Base-by-base conservation (phyloP, 306 rosid genomes). In the Calophaca sinica region DNA sequence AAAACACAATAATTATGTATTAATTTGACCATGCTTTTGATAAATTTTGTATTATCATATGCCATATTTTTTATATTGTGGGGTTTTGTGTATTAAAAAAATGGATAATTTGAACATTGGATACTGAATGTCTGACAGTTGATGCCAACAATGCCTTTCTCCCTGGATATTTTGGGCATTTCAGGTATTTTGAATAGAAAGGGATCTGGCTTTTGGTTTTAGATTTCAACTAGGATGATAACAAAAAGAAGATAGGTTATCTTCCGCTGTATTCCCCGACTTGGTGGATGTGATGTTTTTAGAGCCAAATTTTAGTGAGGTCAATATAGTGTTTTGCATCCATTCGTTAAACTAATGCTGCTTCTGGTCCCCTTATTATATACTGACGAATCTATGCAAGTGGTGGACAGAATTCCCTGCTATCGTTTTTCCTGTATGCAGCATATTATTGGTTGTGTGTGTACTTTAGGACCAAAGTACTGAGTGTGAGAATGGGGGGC, bases 181-280 rank as follows among this genome's bases (percentile, higher is more conserved):
- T 54, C 61, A 26, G 61, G 11, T 54, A 54, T 54, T 28, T 57
- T 57, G 63, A 29, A 28, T 57, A 29, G 14, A 31, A 29, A 29
- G 29, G 63, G 59, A 13, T 52, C 10, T 51, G 57, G 59, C 59
- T 52, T 58, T 58, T 29, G 63, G 63, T 9, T 58, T 29, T 58
- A 58, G 63, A 26, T 54, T 15, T 26, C 12, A 8, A 35, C 33
- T 54, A 54, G 31, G 59, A 9, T 44, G 8, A 44, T 44, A 9
- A 9, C 11, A 44, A 44, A 44, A 44, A 8, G 12, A 44, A 8
- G 3, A 44, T 44, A 44, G 3, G 51, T 2, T 10, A 45, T 45
- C 51, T 45, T 45, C 51, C 51, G 13, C 9, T 45, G 51, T 45
- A 10, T 9, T 45, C 13, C 51, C 51, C 3, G 13, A 45, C n/a